Evolutionary conservation across 2,329 filamentous ascomycete species (phyloP).

Genomic region (Juglanconis sp.): DNA sequence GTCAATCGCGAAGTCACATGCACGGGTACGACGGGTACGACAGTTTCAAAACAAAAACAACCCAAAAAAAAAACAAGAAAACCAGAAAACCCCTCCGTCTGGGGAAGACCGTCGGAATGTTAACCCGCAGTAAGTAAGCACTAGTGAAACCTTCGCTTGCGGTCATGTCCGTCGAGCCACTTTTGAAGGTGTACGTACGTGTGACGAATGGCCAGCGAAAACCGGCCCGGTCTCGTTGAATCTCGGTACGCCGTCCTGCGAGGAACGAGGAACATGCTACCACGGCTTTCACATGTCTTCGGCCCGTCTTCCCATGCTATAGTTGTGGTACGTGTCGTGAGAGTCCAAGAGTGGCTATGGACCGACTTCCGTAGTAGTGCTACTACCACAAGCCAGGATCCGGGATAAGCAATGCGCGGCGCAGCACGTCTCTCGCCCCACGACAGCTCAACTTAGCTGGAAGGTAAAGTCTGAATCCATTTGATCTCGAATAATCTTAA

Average conservation of each 20-base stretch:
- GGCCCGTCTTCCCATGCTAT: conserved; percentile 5
- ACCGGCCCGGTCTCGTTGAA: conserved; percentile 4
- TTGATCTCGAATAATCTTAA: neutral
- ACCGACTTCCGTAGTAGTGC: neutral
- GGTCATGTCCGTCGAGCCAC: no score
- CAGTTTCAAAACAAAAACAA: no score
- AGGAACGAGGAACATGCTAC: neutral
- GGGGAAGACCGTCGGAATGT: no score
- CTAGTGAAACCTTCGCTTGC: no score
- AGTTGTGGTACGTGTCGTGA: neutral
- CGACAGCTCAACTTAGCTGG: neutral
- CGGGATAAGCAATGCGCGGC: neutral
- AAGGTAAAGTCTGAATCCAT: neutral
- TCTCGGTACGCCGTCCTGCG: neutral
- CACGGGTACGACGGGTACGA: neutral
- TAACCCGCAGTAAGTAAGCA: no score
- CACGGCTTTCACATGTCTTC: neutral
- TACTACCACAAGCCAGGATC: no score
- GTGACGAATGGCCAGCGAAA: neutral
- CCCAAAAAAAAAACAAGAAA: no score
- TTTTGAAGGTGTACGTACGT: neutral
- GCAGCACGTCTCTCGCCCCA: no score
- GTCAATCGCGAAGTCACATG: conserved; percentile 6
- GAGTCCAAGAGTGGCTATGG: neutral
- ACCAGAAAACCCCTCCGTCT: no score